phyloP scores from a whole-genome alignment of 495 filamentous ascomycete genomes.

The Penicillium daleae region DNA sequence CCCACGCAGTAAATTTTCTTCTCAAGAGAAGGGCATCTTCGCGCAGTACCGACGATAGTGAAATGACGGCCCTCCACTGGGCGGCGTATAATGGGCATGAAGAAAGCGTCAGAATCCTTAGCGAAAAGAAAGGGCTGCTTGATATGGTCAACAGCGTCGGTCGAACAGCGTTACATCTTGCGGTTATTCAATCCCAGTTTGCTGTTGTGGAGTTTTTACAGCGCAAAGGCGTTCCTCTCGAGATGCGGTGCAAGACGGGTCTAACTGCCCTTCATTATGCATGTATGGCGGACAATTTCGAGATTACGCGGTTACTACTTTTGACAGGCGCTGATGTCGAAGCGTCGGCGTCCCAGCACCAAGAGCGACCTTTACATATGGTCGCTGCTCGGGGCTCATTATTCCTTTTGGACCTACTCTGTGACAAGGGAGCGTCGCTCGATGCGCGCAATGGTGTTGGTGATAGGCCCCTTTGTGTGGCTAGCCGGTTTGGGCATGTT shows the following conservation, averaged over 20 bases:
- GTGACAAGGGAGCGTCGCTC: conserved; percentile 42
- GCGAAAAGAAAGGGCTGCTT: conserved; percentile 34
- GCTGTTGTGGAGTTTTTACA: conserved; percentile 45
- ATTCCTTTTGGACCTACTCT: conserved; percentile 40
- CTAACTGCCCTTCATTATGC: conserved; percentile 52
- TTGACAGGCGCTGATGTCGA: conserved; percentile 45
- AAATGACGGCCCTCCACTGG: conserved; percentile 53
- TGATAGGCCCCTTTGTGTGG: conserved; percentile 44
- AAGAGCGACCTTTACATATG: conserved; percentile 45
- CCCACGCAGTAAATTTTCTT: conserved; percentile 37
- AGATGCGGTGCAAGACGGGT: conserved; percentile 34
- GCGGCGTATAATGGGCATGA: conserved; percentile 49
- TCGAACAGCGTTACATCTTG: conserved; percentile 47
- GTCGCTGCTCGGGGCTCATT: conserved; percentile 38
- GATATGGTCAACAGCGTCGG: conserved; percentile 35
- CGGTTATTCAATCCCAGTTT: conserved; percentile 44
- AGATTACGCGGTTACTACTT: conserved; percentile 45
- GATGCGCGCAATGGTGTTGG: conserved; percentile 43
- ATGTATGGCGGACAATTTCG: conserved; percentile 37
- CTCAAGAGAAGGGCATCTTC: conserved; percentile 41
- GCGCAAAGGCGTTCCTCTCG: conserved; percentile 32
- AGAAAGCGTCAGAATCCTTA: conserved; percentile 42
- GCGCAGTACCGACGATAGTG: conserved; percentile 37
- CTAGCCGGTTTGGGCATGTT: conserved; percentile 40
- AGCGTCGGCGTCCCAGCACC: conserved; percentile 32